Base-by-base conservation (phyloP, 2,329 filamentous ascomycete species). In the Arthrobotrys sphaeroides region DNA sequence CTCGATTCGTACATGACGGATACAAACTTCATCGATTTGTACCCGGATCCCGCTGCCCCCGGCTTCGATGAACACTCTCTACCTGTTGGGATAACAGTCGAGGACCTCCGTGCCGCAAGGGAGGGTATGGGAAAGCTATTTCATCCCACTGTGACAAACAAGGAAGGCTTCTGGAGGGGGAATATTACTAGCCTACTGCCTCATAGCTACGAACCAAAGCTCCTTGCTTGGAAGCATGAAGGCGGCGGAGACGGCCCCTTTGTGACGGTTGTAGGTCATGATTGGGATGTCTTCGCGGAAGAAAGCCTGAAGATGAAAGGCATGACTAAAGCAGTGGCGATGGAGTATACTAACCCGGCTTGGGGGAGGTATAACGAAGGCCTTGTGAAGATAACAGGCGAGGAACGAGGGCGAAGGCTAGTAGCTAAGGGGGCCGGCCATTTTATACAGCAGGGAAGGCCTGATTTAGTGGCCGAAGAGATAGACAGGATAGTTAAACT, bases 1-100 rank as follows among this genome's bases (percentile, higher is more conserved):
- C 84, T 89, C 0, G 87, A 89, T 79, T 87, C 85, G 36, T 85
- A 87, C 77, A 85, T 89, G 79, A 85, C 87, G 13, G 87, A 88
- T 78, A 84, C 84, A 0, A 85, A 89, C 77, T 86, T 87, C 28
- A 84, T 87, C 1, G 85, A 84, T 4, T 75, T 88, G 3, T 87
- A 87, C 79, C 87, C 87, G 0, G 84, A 89, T 76, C 86, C 87
- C 0, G 86, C 87, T 66, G 82, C 81, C 0, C 73, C 82, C 0
- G 81, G 68, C 3, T 88, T 88, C 77, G 83, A 87, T 53, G 78
- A 79, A 0, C 64, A 77, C 0, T 78, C 78, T 0, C 80, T 87
- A 2, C 85, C 85, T 0, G 60, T 78, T 0, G 84, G 82, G 24
- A 80, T 85, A 4, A 81, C 81, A 1, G 74, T 80, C 16, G 79